Evolutionary conservation across 2,329 filamentous ascomycete species (phyloP), one percentile per base, ranked within the genome.

Genomic region (Blastomyces emzantsi): DNA sequence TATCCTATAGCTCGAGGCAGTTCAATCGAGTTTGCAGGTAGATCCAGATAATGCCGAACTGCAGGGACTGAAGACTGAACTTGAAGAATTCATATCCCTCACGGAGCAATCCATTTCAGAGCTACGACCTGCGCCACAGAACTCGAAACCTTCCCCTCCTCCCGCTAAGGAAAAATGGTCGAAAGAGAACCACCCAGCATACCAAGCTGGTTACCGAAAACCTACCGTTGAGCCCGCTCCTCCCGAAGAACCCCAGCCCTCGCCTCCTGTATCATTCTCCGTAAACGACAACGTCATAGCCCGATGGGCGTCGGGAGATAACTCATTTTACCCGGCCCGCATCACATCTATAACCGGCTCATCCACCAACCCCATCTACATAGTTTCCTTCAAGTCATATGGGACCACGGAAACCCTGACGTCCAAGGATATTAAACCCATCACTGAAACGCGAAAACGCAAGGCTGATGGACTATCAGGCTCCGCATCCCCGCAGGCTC

Each of bases 281-380:
- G 90, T 96, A 68, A 96, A 96, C 73, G 94, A 99, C 72, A 89
- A 82, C 41, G 90, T 97, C 62, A 82, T 94, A 75, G 94, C 93
- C 57, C 92, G 93, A 77, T 99, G 92, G 90, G 80, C 89, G 57
- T 89, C 90, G 11, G 92, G 91, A 62, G 94, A 99, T 76, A 91
- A 90, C 72, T 84, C 85, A 30, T 97, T 92, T 78, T 97, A 97
- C 78, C 88, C 91, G 56, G 94, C 92, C 52, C 88, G 90, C 71
- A 96, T 99, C 75, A 93, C 91, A 61, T 92, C 90, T 61, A 92
- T 97, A 70, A 97, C 93, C 28, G 94, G 94, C 64, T 96, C 92
- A 9, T 87, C 88, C n/a, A 89, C 87, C 54, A 90, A 90, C 61
- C 93, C 92, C 45, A 90, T 97, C 67, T 99, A 97, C 75, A 89